These are phyloP conservation scores for Biscutella laevigata DNA, from an alignment of 441 rosid species.

Conservation along the genomic window DNA sequence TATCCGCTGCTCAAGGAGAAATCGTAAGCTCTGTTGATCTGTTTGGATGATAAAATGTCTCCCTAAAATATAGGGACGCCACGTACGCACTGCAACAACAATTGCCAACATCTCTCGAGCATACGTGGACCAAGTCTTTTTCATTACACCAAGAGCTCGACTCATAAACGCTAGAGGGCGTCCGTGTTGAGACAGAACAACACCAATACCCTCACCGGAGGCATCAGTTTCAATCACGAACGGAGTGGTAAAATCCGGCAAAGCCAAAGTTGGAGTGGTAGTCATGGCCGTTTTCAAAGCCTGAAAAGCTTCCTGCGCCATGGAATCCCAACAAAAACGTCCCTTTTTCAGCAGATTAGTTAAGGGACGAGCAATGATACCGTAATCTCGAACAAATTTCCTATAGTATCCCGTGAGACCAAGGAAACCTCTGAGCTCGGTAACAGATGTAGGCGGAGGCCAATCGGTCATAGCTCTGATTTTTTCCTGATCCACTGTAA, in stretches of 20 bases:
- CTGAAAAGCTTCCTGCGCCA: neutral
- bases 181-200: neutral
- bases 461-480: neutral
- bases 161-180: neutral
- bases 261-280: neutral
- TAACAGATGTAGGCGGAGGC: neutral
- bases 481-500: neutral
- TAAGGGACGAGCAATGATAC: neutral
- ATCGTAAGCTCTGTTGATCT: neutral
- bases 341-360: neutral
- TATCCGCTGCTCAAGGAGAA: neutral
- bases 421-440: neutral
- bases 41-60: neutral
- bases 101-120: neutral
- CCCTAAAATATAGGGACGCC: neutral
- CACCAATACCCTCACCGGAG: neutral
- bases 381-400: neutral
- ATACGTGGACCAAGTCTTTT: neutral
- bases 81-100: accelerated
- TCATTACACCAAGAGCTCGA: neutral
- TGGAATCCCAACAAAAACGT: accelerated
- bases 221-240: neutral
- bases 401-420: neutral
- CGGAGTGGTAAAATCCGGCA: neutral
- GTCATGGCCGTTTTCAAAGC: neutral